Evolutionary conservation across 108 stramenopile species (phyloP), one percentile per base, ranked within the genome.

Genomic region (Skeletonema marinoi): DNA sequence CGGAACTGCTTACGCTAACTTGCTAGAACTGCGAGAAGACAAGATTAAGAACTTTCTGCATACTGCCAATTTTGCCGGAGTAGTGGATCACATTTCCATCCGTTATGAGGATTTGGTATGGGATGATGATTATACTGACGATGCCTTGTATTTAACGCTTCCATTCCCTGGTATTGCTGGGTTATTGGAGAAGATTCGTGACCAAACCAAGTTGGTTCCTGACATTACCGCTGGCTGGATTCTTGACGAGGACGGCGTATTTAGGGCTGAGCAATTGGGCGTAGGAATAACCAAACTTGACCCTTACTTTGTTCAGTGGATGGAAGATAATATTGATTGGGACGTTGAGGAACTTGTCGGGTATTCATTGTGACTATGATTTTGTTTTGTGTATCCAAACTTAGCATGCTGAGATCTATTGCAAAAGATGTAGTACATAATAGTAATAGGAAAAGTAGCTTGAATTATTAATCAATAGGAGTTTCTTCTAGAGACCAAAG

Each of bases 251-350:
- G 59, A 74, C 51, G 61, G 80, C 46, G 19, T 68, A 54, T 63
- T 83, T 60, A 38, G 60, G 48, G 68, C 81, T 14, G 60, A 75
- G 29, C 65, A 61, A 14, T 68, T 82, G 62, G 70, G 69, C 42
- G 69, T 67, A 13, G 74, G 31, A 14, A 8, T 36, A 32, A 25
- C 29, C 50, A 54, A 69, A 4, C 64, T 85, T 59, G 78, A 78
- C 32, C n/a, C 35, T 14, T 74, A 90, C 36, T 88, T 76, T 76
- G 80, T 88, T 21, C 73, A 87, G 4, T 87, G 82, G 74, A 75
- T 90, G 35, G 75, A 77, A 36, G 82, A 82, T n/a, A 80, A 86
- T 82, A 63, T 83, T 4, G 76, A 90, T 68, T 90, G 89, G 89
- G 73, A 82, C 6, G 84, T 81, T 10, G 89, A 90, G 62, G 50